Percentiles rank a stretch among this genome's conserved stretches.
phyloP scores from a whole-genome alignment of 1,284 basidiomycete species.

The Cryptococcus jaspeensis region DNA sequence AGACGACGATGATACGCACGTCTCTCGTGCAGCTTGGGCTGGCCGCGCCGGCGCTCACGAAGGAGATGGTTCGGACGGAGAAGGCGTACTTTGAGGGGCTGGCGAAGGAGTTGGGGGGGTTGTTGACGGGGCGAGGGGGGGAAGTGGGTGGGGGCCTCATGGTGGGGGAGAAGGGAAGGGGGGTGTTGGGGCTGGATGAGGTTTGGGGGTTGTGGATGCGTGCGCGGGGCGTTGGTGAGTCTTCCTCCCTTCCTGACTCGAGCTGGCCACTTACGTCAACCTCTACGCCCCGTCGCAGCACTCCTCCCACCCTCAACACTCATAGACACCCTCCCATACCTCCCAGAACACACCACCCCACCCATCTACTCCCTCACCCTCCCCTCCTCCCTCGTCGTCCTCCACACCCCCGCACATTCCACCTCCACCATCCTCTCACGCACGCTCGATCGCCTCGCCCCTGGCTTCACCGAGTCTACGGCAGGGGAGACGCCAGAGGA shows the following conservation, averaged over 20 bases:
- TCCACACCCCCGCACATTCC: constrained; percentile 77
- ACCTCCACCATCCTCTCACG: constrained; percentile 65
- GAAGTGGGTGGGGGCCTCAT: constrained; percentile 41
- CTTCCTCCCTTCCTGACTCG: constrained; percentile 4
- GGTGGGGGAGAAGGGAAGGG: constrained; percentile 51
- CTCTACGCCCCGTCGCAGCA: constrained; percentile 54
- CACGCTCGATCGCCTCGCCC: constrained; percentile 57
- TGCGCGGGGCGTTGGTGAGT: constrained; percentile 83
- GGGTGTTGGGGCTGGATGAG: constrained; percentile 86
- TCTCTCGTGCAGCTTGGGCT: constrained; percentile 87
- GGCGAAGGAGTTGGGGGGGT: constrained; percentile 73
- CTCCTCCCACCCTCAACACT: constrained; percentile 85
- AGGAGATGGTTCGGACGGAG: constrained; percentile 86
- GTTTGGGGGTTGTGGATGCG: constrained; percentile 98
- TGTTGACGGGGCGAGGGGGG: constrained; percentile 56
- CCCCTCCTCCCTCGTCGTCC: constrained; percentile 69
- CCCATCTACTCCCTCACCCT: constrained; percentile 69
- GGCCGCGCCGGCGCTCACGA: constrained; percentile 69
- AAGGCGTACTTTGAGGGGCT: constrained; percentile 75
- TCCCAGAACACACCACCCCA: constrained; percentile 68
- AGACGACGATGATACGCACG: constrained; percentile 79
- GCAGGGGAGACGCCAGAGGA: too few species aligned
- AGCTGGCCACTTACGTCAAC: neutral
- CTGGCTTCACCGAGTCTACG: too few species aligned
- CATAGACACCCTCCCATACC: constrained; percentile 66